Evolutionary conservation across 805 yeast genomes (phyloP).

Genomic region (Sugiyamaella valdiviana): DNA sequence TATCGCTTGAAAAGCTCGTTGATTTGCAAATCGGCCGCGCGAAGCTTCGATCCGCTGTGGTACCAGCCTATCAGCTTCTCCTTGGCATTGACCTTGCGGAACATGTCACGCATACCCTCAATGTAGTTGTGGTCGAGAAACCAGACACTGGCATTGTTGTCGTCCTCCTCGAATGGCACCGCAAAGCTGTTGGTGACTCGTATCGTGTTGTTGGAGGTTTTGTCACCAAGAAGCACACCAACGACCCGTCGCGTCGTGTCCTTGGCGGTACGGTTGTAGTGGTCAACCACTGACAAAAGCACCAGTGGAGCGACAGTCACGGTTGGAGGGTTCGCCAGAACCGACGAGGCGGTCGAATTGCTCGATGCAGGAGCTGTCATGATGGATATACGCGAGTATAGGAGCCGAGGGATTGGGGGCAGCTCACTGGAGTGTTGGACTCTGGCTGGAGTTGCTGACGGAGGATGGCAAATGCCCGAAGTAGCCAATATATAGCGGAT

Average conservation of each 20-base stretch:
- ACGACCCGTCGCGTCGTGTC: constrained; percentile 75
- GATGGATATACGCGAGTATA: neutral
- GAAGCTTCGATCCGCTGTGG: constrained; percentile 93
- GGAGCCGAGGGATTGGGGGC: too few relatives aligned
- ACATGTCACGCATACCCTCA: constrained; percentile 96
- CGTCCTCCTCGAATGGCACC: constrained; percentile 97
- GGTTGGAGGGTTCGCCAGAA: constrained; percentile 7
- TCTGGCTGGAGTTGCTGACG: too few relatives aligned
- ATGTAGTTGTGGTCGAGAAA: constrained; percentile 94
- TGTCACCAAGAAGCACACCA: constrained; percentile 90
- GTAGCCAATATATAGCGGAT: too few relatives aligned
- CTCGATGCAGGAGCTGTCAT: neutral
- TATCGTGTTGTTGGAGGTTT: constrained; percentile 39
- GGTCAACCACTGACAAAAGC: constrained; percentile 88
- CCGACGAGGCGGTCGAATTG: neutral
- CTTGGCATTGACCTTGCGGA: constrained; percentile 93
- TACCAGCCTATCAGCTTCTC: constrained; percentile 98
- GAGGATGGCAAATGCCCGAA: too few relatives aligned
- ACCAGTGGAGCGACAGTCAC: constrained; percentile 96
- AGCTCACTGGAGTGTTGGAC: too few relatives aligned
- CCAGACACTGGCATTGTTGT: constrained; percentile 87
- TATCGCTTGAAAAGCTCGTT: constrained; percentile 85
- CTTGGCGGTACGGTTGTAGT: constrained; percentile 80
- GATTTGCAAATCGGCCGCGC: constrained; percentile 81
- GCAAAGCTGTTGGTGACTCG: constrained; percentile 91